Evolutionary conservation across 2,329 filamentous ascomycete genomes (phyloP).

Genomic region (Helminthosporium solani): DNA sequence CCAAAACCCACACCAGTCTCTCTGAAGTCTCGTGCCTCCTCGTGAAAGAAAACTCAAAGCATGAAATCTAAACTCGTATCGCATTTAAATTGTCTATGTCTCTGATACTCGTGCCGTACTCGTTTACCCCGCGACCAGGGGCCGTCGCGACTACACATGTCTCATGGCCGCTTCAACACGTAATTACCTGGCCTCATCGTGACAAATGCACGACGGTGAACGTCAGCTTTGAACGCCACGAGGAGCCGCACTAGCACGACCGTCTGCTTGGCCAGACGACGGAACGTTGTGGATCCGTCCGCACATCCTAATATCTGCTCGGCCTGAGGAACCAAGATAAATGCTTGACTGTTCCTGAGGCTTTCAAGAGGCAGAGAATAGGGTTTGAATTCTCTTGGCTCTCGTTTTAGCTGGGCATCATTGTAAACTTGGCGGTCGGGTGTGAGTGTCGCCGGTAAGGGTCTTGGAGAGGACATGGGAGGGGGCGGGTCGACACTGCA

Average conservation of each 20-base stretch:
- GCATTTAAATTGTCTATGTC: background rate
- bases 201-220: constrained; percentile 10
- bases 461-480: constrained; percentile 6
- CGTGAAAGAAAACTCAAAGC: too few relatives aligned
- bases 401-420: constrained; percentile 22
- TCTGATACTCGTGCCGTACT: background rate
- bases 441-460: constrained; percentile 17
- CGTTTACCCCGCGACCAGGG: background rate
- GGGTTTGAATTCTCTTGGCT: constrained; percentile 31
- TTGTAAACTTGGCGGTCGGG: constrained; percentile 28
- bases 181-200: constrained; percentile 4
- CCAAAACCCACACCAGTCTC: too few relatives aligned
- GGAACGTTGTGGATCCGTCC: constrained; percentile 10
- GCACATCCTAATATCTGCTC: background rate
- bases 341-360: constrained; percentile 4
- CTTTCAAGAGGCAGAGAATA: constrained; percentile 2
- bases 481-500: constrained; percentile 5
- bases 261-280: constrained; percentile 10
- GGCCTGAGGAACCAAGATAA: background rate
- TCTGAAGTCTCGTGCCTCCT: too few relatives aligned
- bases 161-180: constrained; percentile 17
- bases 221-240: background rate
- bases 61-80: background rate
- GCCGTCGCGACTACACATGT: constrained; percentile 10
- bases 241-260: background rate